These are phyloP conservation scores for Castanospermum australe DNA, from an alignment of 306 rosid genomes.

Conservation along the genomic window DNA sequence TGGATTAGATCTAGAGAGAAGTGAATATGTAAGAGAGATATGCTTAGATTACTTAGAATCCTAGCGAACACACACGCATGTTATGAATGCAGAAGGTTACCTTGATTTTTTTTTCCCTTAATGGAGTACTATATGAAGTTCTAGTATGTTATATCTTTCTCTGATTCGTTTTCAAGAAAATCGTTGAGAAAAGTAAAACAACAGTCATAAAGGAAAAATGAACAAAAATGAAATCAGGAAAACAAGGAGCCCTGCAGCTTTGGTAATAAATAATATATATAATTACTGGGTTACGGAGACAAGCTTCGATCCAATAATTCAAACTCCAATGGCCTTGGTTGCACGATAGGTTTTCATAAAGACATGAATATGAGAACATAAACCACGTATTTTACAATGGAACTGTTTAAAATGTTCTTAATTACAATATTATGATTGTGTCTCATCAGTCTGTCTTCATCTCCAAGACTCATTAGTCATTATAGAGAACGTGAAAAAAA, in stretches of 20 bases:
- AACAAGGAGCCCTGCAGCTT: constrained; percentile 5
- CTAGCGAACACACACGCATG: too few species aligned
- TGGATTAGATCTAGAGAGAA: too few species aligned
- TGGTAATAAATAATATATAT: neutral
- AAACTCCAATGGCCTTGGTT: neutral
- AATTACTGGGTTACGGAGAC: neutral
- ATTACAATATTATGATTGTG: neutral
- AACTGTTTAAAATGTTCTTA: neutral
- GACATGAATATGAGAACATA: constrained; percentile 2
- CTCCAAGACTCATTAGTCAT: neutral
- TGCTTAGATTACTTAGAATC: too few species aligned
- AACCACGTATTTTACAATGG: constrained; percentile 13
- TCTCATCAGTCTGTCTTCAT: neutral
- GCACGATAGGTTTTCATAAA: neutral
- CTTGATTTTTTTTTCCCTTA: too few species aligned
- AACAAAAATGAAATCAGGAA: neutral
- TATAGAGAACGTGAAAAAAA: neutral
- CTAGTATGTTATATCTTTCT: neutral
- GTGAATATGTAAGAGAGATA: too few species aligned
- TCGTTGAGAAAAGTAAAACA: neutral
- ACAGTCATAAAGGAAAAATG: too few species aligned
- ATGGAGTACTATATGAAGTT: neutral
- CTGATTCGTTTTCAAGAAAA: neutral
- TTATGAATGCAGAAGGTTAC: too few species aligned
- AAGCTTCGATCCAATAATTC: constrained; percentile 9